phyloP scores from a whole-genome alignment of 164 flowering plant species.

The grape (Vitis vinifera) region DNA sequence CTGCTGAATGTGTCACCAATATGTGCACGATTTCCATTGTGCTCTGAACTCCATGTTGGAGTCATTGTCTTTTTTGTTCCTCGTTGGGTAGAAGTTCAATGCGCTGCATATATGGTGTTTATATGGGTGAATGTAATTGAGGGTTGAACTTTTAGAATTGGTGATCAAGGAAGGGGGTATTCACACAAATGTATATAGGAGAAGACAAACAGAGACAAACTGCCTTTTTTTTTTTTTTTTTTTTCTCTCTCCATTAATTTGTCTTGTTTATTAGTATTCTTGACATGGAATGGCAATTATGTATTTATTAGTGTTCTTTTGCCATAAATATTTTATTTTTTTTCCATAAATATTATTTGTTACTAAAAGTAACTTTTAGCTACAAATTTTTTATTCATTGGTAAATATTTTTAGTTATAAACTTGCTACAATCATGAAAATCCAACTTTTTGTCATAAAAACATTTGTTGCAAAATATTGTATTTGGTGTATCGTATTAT shows the following conservation, averaged over 20 bases:
- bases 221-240: too few relatives aligned
- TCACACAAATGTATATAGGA: not conserved
- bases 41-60: not conserved
- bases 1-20: slow-evolving; percentile 12
- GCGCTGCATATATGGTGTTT: not conserved
- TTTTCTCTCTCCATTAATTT: not conserved
- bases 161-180: not conserved
- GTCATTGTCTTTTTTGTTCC: not conserved
- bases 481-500: too few relatives aligned
- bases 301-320: not conserved
- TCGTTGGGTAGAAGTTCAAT: not conserved
- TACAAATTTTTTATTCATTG: too few relatives aligned
- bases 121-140: not conserved
- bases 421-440: too few relatives aligned
- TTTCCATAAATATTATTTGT: too few relatives aligned
- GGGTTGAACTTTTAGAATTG: not conserved
- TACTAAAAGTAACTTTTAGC: too few relatives aligned
- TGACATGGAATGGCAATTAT: not conserved
- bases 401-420: too few relatives aligned
- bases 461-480: too few relatives aligned
- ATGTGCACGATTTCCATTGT: slow-evolving; percentile 14
- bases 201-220: not conserved
- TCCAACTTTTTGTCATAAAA: too few relatives aligned
- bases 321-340: too few relatives aligned
- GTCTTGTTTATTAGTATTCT: not conserved